Percentiles rank a stretch among this genome's conserved stretches.
phyloP scores from a whole-genome alignment of 257 asterid genomes.

The Nicotiana tomentosiformis region DNA sequence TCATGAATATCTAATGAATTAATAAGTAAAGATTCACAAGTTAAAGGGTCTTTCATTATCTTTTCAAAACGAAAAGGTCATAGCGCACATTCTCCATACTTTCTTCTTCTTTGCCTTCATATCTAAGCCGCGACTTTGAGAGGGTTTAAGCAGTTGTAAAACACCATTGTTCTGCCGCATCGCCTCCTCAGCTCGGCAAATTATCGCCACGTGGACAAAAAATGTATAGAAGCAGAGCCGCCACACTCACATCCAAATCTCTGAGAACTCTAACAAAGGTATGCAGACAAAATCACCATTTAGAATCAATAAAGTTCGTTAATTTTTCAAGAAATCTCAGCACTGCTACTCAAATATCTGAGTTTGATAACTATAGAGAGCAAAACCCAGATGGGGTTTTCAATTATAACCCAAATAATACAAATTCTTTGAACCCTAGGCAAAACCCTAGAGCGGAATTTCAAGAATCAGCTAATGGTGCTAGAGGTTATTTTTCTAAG shows the following conservation, averaged over 20 bases:
- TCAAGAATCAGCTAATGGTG: slow-evolving; percentile 13
- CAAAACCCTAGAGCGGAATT: background rate
- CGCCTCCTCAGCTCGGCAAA: background rate
- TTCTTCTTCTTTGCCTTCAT: background rate
- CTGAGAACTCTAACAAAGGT: slow-evolving; percentile 33
- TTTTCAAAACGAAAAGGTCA: background rate
- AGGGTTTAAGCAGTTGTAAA: background rate
- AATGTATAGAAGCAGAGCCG: slow-evolving; percentile 51
- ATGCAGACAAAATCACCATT: slow-evolving; percentile 26
- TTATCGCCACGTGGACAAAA: background rate
- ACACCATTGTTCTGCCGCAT: background rate
- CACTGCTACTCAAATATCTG: slow-evolving; percentile 46
- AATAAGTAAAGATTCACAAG: background rate
- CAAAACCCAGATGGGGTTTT: slow-evolving; percentile 24
- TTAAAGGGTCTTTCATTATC: background rate
- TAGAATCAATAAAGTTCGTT: slow-evolving; percentile 8
- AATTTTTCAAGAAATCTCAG: slow-evolving; percentile 26
- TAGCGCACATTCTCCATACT: background rate
- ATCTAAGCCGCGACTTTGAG: background rate
- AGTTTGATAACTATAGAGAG: slow-evolving; percentile 27
- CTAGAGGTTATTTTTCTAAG: background rate
- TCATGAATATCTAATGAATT: too few relatives aligned
- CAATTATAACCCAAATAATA: slow-evolving; percentile 5
- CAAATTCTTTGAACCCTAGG: slow-evolving; percentile 12
- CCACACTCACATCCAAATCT: slow-evolving; percentile 24